Base-by-base conservation (phyloP, 2,329 filamentous ascomycete genomes). In the Tolypocladium cylindrosporum region DNA sequence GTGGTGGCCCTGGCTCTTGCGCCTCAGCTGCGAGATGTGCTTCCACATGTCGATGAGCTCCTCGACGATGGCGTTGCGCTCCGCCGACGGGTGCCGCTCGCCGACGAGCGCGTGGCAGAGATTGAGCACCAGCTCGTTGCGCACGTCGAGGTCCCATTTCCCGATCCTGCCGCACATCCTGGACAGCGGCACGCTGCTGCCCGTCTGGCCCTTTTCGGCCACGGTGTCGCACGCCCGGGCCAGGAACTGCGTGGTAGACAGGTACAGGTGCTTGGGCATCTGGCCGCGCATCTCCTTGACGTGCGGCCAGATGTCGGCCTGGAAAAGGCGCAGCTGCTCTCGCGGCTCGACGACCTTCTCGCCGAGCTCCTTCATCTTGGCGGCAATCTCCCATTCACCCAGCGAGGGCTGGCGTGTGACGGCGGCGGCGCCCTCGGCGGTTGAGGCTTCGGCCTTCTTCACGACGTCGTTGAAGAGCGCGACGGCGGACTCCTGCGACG, bases 391-490 rank as follows among this genome's bases (percentile, higher is more conserved):
- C 51, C 68, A 63, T 45, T 71, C 68, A 4, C 60, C 60, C 34
- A 67, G 43, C 5, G 60, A 58, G 16, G 60, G 57, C 16, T n/a
- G 62, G 55, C 21, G 61, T 36, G 34, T 43, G 36, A 21, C 13
- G 51, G 55, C 13, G 34, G 31, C 27, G 21, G 54, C 7, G 40
- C 21, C 4, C 14, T 27, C 27, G 34, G 50, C 40, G 34, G 24
- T 11, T 27, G 54, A 10, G 39, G 43, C 40, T 21, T 55, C 57
- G 19, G 57, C 24, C 52, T 53, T 55, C 16, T 63, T 66, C 55
- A 72, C 69, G n/a, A 73, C 70, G 14, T 73, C 68, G 52, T 72
- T 70, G 66, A 73, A 74, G 19, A 73, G 59, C 1, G 68, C 70
- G 42, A 73, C 50, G 34, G 70, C 67, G 5, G 67, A 59, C 10